These are phyloP conservation scores for Vanilla planifolia DNA, from an alignment of 106 monocot species.

Conservation along the genomic window DNA sequence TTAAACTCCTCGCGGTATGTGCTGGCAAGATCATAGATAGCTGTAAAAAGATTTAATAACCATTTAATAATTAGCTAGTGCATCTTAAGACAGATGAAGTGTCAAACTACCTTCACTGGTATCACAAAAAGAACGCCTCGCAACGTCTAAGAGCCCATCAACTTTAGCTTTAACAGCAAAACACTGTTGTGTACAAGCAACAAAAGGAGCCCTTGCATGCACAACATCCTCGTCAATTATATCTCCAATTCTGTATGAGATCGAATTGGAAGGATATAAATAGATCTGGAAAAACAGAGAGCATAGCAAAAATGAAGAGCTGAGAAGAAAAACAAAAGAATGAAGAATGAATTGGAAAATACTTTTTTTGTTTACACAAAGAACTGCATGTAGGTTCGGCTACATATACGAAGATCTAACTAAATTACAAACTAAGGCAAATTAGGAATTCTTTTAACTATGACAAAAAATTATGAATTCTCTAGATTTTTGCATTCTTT, in stretches of 20 bases:
- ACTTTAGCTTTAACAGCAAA: conserved; percentile 93
- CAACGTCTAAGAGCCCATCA: conserved; percentile 89
- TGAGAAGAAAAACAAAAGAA: no score
- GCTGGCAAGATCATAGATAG: conserved; percentile 86
- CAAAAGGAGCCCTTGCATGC: conserved; percentile 91
- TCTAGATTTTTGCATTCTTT: no score
- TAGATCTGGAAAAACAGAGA: no score
- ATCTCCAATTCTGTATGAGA: conserved; percentile 64
- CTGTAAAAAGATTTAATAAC: conserved; percentile 37
- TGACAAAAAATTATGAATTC: no score
- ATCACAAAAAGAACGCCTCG: conserved; percentile 86
- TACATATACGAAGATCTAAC: no score
- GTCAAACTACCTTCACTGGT: conserved; percentile 87
- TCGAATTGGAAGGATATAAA: no score
- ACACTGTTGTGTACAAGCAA: conserved; percentile 92
- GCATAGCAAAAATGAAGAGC: no score
- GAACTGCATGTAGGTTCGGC: no score
- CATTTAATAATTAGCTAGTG: neutral
- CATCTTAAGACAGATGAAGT: neutral
- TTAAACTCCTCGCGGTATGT: conserved; percentile 89
- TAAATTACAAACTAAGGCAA: no score
- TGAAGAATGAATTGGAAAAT: no score
- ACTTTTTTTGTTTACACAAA: no score
- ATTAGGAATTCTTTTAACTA: no score
- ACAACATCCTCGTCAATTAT: conserved; percentile 87